These are phyloP conservation scores for Streptanthus diversifolius DNA, from an alignment of 345 rosid species.

Conservation along the genomic window DNA sequence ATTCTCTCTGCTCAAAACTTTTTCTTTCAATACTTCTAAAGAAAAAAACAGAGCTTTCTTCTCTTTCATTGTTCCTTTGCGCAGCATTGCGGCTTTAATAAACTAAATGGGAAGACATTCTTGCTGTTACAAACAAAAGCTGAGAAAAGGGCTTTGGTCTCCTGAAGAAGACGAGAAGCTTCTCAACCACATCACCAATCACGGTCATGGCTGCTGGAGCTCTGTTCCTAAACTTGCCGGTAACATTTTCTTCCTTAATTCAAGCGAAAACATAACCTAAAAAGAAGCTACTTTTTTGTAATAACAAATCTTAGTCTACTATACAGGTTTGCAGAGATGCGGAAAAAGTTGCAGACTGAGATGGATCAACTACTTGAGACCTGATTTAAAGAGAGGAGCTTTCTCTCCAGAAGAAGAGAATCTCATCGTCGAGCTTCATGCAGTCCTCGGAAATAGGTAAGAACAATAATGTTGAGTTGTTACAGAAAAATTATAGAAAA, in stretches of 20 bases:
- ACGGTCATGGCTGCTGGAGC: slow-evolving; percentile 88
- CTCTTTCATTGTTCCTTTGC: slow-evolving; percentile 1
- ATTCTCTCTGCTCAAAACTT: slow-evolving; percentile 14
- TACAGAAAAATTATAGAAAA: neutral
- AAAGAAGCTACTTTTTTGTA: neutral
- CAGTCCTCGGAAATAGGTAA: slow-evolving; percentile 72
- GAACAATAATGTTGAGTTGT: neutral
- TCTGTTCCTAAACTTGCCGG: slow-evolving; percentile 87
- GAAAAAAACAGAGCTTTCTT: slow-evolving; percentile 14
- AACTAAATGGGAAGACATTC: slow-evolving; percentile 76
- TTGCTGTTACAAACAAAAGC: slow-evolving; percentile 74
- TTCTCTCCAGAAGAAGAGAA: slow-evolving; percentile 75
- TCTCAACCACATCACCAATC: slow-evolving; percentile 58
- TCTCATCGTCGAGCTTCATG: slow-evolving; percentile 70
- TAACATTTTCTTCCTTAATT: slow-evolving; percentile 17
- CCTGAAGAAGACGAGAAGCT: slow-evolving; percentile 91
- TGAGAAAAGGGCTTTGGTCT: slow-evolving; percentile 86
- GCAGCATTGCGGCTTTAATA: slow-evolving; percentile 18
- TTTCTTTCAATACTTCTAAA: neutral
- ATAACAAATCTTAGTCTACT: neutral
- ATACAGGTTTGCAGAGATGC: slow-evolving; percentile 67
- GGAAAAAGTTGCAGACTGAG: slow-evolving; percentile 82
- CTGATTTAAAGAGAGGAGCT: slow-evolving; percentile 87
- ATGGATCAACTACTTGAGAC: slow-evolving; percentile 86
- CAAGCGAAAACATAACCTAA: neutral